Evolutionary conservation across 306 rosid genomes (phyloP), one percentile per base, ranked within the genome.

Genomic region (Cucurbita maxima): DNA sequence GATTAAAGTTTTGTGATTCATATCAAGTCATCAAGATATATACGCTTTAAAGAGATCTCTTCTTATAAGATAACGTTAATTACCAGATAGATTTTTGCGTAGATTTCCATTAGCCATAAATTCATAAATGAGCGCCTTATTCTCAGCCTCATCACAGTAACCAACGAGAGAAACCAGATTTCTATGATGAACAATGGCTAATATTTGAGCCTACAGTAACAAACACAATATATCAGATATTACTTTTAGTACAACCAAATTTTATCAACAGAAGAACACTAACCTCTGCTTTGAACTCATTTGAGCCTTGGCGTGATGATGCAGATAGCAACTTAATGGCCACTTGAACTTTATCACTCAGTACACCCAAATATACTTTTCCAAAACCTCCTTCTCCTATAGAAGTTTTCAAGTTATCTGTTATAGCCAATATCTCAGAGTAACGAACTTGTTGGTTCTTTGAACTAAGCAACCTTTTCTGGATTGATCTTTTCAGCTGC

Each of bases 311-410:
- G 22, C 38, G 53, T 19, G 89, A 76, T 38, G 73, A 13, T 4
- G 41, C 9, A 5, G 85, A 82, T 10, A 84, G 82, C 16, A 80
- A 10, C 78, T 87, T 84, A 34, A 25, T 68, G 0, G 85, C 86
- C 53, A 83, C 86, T 18, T 20, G 44, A 15, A 54, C 60, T 8
- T 16, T 62, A 43, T 73, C 67, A 6, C 71, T 25, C 8, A 82
- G 25, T 8, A 15, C 25, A 47, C 84, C 86, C 5, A 25, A 53
- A 51, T 78, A 80, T n/a, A 83, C 86, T 11, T 78, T 72, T 13
- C 83, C 88, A 74, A 85, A 85, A 50, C 84, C 88, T 22, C 88
- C 84, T 72, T 51, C 54, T 58, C 84, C 86, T 43, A 85, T 63
- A 18, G 41, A 30, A 4, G 52, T 74, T 34, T 40, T 40, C 10